Evolutionary conservation across 2,329 filamentous ascomycete genomes (phyloP), one percentile per base, ranked within the genome.

Genomic region (Byssothecium circinans): DNA sequence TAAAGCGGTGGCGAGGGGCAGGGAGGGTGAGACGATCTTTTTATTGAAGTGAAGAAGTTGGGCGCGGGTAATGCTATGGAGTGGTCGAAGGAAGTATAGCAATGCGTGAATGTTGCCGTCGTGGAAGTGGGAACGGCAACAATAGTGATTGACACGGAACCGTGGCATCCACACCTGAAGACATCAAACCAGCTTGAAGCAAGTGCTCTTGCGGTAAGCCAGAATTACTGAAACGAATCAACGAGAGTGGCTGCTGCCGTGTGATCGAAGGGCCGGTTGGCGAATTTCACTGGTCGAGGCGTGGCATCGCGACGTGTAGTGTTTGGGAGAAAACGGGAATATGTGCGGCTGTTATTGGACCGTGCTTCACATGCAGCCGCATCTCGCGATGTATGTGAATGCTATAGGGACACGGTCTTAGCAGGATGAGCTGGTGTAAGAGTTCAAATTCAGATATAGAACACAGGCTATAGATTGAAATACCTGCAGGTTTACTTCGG

Each of bases 261-360:
- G 64, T 65, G 58, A 56, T 56, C 61, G 48, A 53, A 57, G 25
- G 34, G 36, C 20, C n/a, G 25, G 2, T 15, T 36, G 11, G 25
- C 43, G 23, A 41, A 42, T 25, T 50, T 49, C 49, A 53, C 45
- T 46, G 12, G 35, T 27, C 25, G 23, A 48, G 54, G 36, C 19
- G 45, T 27, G 41, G 41, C 33, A 33, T 39, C 56, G 64, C 66
- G 56, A 69, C 66, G 41, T 43, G 41, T 20, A 47, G 41, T 42
- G 65, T 69, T 53, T 64, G 49, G 50, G 33, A 51, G 30, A 34
- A 8, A 39, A 49, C 45, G 54, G 50, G 33, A 53, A 55, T 56
- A 56, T 33, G 23, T 43, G 47, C 46, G 50, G 45, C 27, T 59
- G 43, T 53, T 56, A 57, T 56, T 35, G 41, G 43, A 25, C 45